phyloP scores from a whole-genome alignment of 1,284 basidiomycete genomes.

The Marasmius oreades region DNA sequence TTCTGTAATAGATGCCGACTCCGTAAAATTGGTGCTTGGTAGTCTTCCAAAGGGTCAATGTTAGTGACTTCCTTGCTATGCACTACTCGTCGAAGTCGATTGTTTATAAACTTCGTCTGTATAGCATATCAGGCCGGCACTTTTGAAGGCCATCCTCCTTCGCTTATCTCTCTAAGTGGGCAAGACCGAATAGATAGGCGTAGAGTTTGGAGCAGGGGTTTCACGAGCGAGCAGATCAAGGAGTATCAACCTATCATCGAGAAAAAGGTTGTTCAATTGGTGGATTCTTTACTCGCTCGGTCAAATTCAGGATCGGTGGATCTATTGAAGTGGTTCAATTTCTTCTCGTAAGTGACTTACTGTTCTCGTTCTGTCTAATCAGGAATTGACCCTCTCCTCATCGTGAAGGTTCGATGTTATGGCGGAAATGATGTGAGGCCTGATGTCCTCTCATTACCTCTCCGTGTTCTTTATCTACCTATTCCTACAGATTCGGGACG shows the following conservation, averaged over 20 bases:
- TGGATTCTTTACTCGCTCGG: conserved; percentile 27
- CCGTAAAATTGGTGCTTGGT: conserved; percentile 4
- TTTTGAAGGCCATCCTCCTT: neutral
- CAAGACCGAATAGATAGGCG: conserved; percentile 42
- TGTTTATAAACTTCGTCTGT: neutral
- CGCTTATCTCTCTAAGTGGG: neutral
- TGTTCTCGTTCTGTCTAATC: neutral
- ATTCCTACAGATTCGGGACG: neutral
- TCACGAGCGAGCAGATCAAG: conserved; percentile 40
- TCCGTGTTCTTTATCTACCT: neutral
- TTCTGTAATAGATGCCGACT: conserved; percentile 3
- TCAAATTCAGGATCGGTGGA: conserved; percentile 25
- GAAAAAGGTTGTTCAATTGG: conserved; percentile 34
- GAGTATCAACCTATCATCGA: conserved; percentile 45
- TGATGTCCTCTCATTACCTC: neutral
- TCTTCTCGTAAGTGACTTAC: conserved; percentile 42
- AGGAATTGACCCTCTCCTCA: neutral
- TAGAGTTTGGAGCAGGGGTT: conserved; percentile 48
- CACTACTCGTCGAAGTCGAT: neutral
- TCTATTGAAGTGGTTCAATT: conserved; percentile 43
- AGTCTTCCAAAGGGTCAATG: conserved; percentile 34
- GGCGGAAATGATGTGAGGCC: neutral
- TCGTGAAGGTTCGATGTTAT: neutral
- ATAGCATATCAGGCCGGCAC: neutral
- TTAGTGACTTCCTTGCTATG: conserved; percentile 23